Evolutionary conservation across 345 rosid genomes (phyloP).

Genomic region (Eucalyptus sp.): DNA sequence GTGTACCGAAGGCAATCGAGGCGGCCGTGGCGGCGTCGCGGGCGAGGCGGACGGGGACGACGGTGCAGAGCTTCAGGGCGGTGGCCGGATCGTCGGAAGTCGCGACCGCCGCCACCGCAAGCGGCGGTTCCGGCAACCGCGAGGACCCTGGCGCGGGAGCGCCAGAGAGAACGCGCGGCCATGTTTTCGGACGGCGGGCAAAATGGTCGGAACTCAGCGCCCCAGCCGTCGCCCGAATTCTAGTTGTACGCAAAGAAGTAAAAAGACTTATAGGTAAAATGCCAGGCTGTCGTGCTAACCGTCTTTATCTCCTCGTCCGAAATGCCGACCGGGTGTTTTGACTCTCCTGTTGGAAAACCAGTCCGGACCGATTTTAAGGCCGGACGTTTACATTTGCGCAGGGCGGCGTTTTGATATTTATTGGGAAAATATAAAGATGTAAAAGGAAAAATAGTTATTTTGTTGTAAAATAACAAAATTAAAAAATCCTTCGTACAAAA

Average conservation of each 20-base stretch:
- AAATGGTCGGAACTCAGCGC: not conserved
- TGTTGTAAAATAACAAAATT: not conserved
- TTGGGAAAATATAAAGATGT: not conserved
- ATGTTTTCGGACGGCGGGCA: not conserved
- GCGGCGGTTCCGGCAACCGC: conserved; percentile 37
- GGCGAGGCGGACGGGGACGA: conserved; percentile 58
- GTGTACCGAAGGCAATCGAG: conserved; percentile 78
- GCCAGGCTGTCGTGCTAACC: not conserved
- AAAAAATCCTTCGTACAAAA: not conserved
- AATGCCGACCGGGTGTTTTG: not conserved
- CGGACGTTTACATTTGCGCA: not conserved
- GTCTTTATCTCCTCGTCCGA: not conserved
- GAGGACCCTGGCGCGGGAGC: conserved; percentile 44
- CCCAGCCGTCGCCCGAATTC: not conserved
- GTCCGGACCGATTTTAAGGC: not conserved
- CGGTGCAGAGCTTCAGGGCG: conserved; percentile 67
- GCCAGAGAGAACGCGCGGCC: conserved; percentile 71
- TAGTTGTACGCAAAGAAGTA: not conserved
- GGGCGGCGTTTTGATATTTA: not conserved
- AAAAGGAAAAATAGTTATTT: not conserved
- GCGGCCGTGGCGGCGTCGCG: conserved; percentile 72
- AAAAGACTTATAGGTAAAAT: not conserved
- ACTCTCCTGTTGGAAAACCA: not conserved
- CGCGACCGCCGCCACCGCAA: conserved; percentile 50
- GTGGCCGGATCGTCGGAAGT: conserved; percentile 65